These are phyloP conservation scores for Ilyonectria mors-panacis DNA, from an alignment of 2,329 filamentous ascomycete species.

Conservation along the genomic window DNA sequence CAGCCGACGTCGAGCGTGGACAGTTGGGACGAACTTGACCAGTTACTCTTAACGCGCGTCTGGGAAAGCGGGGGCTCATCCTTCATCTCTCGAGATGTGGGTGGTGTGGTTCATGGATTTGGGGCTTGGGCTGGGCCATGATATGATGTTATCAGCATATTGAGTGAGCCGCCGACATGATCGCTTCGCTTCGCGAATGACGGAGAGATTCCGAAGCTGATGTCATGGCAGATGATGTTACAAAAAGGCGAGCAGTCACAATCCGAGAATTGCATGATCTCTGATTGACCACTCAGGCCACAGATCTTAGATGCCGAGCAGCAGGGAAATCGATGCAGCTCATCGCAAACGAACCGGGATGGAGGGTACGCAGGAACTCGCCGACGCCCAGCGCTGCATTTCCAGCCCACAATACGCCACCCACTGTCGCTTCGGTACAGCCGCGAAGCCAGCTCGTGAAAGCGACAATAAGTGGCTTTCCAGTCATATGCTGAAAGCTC, in stretches of 20 bases:
- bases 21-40: slow-evolving; percentile 7
- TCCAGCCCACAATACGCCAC: neutral
- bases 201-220: neutral
- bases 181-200: neutral
- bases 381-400: neutral
- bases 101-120: slow-evolving; percentile 11
- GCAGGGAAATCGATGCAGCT: too few species aligned
- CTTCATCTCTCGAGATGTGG: slow-evolving; percentile 9
- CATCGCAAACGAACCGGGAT: too few species aligned
- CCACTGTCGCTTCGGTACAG: neutral
- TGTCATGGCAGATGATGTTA: neutral
- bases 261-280: too few species aligned
- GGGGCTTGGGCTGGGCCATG: neutral
- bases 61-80: slow-evolving; percentile 10
- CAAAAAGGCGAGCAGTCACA: too few species aligned
- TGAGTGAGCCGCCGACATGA: neutral
- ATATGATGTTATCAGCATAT: neutral
- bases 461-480: neutral
- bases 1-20: neutral
- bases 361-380: neutral
- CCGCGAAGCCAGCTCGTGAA: neutral
- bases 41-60: neutral
- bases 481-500: slow-evolving; percentile 1
- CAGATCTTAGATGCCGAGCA: too few species aligned
- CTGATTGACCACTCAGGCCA: too few species aligned